Percentiles rank a stretch among this genome's conserved stretches.
phyloP scores from a whole-genome alignment of 164 flowering plant genomes.

The Protea cynaroides region DNA sequence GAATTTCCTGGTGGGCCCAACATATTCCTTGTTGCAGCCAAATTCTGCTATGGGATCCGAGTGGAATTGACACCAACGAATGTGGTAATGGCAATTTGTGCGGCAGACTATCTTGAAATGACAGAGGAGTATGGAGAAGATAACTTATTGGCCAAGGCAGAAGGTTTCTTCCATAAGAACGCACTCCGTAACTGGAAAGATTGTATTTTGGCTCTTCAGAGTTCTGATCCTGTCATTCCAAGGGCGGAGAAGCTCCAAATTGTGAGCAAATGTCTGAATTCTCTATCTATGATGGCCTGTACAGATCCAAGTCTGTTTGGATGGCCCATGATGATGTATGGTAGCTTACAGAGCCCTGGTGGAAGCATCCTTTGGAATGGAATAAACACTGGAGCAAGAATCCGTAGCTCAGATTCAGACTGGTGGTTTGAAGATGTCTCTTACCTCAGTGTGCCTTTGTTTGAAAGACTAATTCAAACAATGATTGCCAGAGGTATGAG shows the following conservation, averaged over 20 bases:
- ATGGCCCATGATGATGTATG: conserved; percentile 98
- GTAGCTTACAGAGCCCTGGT: conserved; percentile 91
- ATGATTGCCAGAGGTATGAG: conserved; percentile 71
- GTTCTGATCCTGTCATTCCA: conserved; percentile 44
- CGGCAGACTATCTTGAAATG: conserved; percentile 84
- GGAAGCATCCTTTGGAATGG: conserved; percentile 99
- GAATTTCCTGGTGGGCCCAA: conserved; percentile 86
- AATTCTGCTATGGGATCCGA: conserved; percentile 70
- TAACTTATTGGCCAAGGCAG: conserved; percentile 56
- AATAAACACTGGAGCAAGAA: conserved; percentile 83
- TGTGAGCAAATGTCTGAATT: conserved; percentile 48
- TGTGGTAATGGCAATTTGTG: conserved; percentile 56
- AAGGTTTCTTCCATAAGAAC: conserved; percentile 55
- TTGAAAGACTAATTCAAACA: conserved; percentile 61
- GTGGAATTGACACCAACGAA: conserved; percentile 68
- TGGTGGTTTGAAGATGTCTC: conserved; percentile 99
- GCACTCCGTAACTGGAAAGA: conserved; percentile 87
- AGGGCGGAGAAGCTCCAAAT: conserved; percentile 67
- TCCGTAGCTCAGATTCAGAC: conserved; percentile 64
- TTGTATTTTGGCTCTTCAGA: conserved; percentile 73
- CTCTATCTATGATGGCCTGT: conserved; percentile 78
- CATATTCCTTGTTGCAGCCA: conserved; percentile 53
- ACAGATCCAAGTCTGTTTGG: conserved; percentile 94
- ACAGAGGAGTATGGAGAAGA: conserved; percentile 75
- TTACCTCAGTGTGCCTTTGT: conserved; percentile 51